These are phyloP conservation scores for Simplicillium aogashimaense DNA, from an alignment of 2,329 filamentous ascomycete genomes.

Conservation along the genomic window DNA sequence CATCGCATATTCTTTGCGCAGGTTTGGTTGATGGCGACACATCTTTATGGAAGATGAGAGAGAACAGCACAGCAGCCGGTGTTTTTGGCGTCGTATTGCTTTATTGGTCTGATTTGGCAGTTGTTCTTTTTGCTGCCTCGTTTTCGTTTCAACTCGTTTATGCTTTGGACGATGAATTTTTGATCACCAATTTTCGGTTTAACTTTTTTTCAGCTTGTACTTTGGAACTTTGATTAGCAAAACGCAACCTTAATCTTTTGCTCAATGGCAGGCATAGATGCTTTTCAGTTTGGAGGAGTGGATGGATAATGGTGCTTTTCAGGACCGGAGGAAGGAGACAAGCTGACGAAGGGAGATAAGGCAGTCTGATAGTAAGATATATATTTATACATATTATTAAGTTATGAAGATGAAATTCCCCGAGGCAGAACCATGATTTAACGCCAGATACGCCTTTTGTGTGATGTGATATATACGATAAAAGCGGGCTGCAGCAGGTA, in stretches of 20 bases:
- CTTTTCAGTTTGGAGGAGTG: too few species aligned
- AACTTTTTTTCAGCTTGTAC: constrained; percentile 7
- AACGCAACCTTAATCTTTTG: too few species aligned
- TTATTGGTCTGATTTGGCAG: constrained; percentile 6
- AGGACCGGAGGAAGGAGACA: too few species aligned
- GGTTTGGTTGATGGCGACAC: constrained; percentile 1
- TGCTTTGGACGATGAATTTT: neutral
- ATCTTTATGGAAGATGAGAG: neutral
- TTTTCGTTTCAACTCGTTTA: constrained; percentile 2
- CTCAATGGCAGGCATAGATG: too few species aligned
- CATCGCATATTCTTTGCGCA: constrained; percentile 5
- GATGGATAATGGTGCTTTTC: too few species aligned
- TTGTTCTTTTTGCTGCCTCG: neutral
- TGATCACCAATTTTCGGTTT: constrained; percentile 8
- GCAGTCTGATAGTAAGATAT: too few species aligned
- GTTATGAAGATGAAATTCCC: constrained; percentile 2
- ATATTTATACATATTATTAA: too few species aligned
- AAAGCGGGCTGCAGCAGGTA: too few species aligned
- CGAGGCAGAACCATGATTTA: too few species aligned
- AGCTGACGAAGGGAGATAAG: too few species aligned
- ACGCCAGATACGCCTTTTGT: too few species aligned
- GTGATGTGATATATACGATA: too few species aligned
- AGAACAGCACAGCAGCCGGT: neutral
- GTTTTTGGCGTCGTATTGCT: constrained; percentile 1
- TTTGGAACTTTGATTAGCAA: neutral